Evolutionary conservation across 176 grass and related monocot genomes (phyloP), one percentile per base, ranked within the genome.

Genomic region (Melocanna baccifera): DNA sequence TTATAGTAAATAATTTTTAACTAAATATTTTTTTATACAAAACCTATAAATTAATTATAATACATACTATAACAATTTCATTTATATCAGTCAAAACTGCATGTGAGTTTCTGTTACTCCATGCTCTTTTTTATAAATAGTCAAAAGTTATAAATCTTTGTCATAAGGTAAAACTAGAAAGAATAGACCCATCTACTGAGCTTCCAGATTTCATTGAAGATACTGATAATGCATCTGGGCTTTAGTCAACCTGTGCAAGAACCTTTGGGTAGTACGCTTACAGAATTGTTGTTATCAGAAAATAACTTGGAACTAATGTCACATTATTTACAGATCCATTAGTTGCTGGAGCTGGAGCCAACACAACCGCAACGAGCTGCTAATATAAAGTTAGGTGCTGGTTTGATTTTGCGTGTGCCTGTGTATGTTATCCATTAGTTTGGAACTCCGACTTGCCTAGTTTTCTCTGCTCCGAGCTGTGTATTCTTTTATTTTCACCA

Each of bases 271-370:
- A 79, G 51, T 41, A 30, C 15, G 16, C 18, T 73, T 32, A 20
- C 29, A 50, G 3, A 32, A 48, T 81, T 66, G 14, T 43, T 87
- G 26, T 67, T 66, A 47, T 34, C 39, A 75, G 22, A 39, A 75
- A 72, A 12, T 52, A 28, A 59, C 68, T 39, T 30, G 37, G 28
- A 68, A 42, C 16, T 79, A 29, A 57, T 39, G 28, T 34, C 16
- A 1, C 26, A 58, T 84, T 75, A 16, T 80, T 85, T 75, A 5
- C 82, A 89, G 87, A 69, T 68, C 39, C 62, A 75, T 46, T 85
- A 85, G 69, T 50, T 61, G 22, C 61, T 68, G 81, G 68, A 85
- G 61, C 9, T 69, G 76, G 76, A 84, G 4, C n/a, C 58, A 40
- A 12, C 29, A 30, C 67, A 62, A 52, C 80, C 6, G 56, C 58